Conservation (phyloP, 495 filamentous ascomycete genomes). For the Rhypophila decipiens region DNA sequence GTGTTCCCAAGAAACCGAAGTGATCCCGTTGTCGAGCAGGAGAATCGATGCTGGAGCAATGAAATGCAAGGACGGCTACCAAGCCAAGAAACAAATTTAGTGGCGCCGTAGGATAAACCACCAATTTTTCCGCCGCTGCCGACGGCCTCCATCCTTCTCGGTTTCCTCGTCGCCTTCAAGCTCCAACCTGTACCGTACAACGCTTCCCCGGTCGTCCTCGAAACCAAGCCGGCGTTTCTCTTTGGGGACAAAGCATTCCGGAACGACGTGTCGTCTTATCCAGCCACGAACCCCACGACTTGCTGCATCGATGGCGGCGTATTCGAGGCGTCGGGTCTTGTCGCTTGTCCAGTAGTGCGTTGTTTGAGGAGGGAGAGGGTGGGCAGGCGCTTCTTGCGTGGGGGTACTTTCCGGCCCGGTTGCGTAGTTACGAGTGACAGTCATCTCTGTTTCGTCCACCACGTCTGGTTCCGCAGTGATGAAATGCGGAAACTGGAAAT, state of each 20-base stretch:
- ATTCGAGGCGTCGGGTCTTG: slow-evolving; percentile 46
- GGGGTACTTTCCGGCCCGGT: slow-evolving; percentile 8
- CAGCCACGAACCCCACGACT: slow-evolving; percentile 46
- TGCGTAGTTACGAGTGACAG: slow-evolving; percentile 1
- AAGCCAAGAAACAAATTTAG: neutral
- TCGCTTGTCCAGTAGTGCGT: slow-evolving; percentile 53
- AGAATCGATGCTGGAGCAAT: no score
- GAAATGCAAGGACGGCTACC: neutral
- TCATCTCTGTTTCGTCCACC: slow-evolving; percentile 11
- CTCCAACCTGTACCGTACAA: slow-evolving; percentile 47
- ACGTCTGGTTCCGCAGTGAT: slow-evolving; percentile 34
- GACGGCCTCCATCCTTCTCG: slow-evolving; percentile 7
- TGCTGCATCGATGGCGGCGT: slow-evolving; percentile 53
- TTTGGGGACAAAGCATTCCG: slow-evolving; percentile 48
- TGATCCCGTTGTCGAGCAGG: no score
- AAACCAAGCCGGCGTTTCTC: slow-evolving; percentile 39
- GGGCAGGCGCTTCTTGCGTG: slow-evolving; percentile 11
- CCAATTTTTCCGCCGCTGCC: slow-evolving; percentile 20
- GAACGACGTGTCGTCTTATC: slow-evolving; percentile 45
- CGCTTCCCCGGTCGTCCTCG: slow-evolving; percentile 47
- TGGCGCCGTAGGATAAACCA: slow-evolving; percentile 15
- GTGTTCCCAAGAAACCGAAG: no score
- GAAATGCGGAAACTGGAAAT: slow-evolving; percentile 44
- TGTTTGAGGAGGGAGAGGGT: slow-evolving; percentile 44
- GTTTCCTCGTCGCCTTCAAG: slow-evolving; percentile 26